Conservation (phyloP, 2,329 filamentous ascomycete species). For the Alternaria arbusti region DNA sequence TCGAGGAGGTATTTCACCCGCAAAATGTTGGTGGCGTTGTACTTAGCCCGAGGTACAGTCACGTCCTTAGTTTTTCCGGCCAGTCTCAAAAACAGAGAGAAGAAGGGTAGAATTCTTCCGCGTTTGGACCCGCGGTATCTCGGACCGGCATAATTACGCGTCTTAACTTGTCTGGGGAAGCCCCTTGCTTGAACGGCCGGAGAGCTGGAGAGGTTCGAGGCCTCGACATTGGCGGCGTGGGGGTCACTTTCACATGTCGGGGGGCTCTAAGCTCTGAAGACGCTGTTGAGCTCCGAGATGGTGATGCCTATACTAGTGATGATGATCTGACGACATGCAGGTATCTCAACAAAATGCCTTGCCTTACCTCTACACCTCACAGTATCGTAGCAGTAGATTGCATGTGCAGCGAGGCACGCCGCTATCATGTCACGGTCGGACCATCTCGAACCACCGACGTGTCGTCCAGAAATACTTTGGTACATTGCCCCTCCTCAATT, state of each 20-base stretch:
- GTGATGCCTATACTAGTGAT: not conserved
- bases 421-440: not conserved
- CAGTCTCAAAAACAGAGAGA: not conserved
- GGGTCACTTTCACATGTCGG: conserved; percentile 6
- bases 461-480: conserved; percentile 7
- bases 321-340: conserved; percentile 9
- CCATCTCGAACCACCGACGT: not conserved
- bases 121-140: not conserved
- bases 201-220: not conserved
- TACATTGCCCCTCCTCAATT: conserved; percentile 6
- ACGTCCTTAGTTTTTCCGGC: not conserved
- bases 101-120: not conserved
- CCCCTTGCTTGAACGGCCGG: not conserved
- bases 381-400: not conserved
- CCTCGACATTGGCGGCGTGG: not conserved
- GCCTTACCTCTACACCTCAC: not conserved
- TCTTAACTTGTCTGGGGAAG: not conserved
- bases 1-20: conserved; percentile 10
- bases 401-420: not conserved
- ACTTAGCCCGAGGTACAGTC: conserved; percentile 17
- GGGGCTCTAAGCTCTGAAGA: not conserved
- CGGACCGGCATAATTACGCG: not conserved
- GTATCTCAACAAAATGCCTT: conserved; percentile 7
- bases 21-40: conserved; percentile 1
- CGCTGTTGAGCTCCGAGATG: not conserved